These are phyloP conservation scores for Lasiodiplodia sp. DNA, from an alignment of 2,329 filamentous ascomycete genomes.

Conservation along the genomic window DNA sequence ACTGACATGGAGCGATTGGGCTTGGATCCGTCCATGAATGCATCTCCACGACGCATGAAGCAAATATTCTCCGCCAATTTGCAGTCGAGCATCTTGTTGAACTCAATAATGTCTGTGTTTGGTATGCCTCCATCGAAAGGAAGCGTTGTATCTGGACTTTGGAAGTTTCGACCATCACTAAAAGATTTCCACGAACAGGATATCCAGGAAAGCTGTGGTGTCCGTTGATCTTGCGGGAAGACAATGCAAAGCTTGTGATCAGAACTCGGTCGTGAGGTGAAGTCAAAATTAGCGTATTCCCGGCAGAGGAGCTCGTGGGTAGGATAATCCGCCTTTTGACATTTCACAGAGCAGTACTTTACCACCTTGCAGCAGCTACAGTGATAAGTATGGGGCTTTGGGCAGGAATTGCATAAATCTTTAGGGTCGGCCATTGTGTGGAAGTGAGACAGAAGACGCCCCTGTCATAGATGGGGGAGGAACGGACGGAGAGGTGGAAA, in stretches of 20 bases:
- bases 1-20: not conserved
- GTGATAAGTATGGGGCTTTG: not conserved
- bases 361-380: constrained; percentile 26
- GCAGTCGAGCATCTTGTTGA: too few relatives aligned
- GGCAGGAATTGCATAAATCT: not conserved
- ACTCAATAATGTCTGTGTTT: too few relatives aligned
- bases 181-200: not conserved
- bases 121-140: too few relatives aligned
- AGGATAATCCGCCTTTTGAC: constrained; percentile 23
- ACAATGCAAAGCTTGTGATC: constrained; percentile 12
- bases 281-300: constrained; percentile 21
- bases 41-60: not conserved
- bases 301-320: constrained; percentile 27
- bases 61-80: too few relatives aligned
- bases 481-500: too few relatives aligned
- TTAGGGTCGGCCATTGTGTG: not conserved
- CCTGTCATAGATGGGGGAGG: not conserved
- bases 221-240: constrained; percentile 21
- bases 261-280: constrained; percentile 9
- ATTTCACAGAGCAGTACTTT: constrained; percentile 29
- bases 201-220: constrained; percentile 26
- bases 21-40: not conserved
- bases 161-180: too few relatives aligned
- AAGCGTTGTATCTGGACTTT: too few relatives aligned
- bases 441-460: not conserved